phyloP scores from a whole-genome alignment of 768 basidiomycete species.

The Russula foetens region DNA sequence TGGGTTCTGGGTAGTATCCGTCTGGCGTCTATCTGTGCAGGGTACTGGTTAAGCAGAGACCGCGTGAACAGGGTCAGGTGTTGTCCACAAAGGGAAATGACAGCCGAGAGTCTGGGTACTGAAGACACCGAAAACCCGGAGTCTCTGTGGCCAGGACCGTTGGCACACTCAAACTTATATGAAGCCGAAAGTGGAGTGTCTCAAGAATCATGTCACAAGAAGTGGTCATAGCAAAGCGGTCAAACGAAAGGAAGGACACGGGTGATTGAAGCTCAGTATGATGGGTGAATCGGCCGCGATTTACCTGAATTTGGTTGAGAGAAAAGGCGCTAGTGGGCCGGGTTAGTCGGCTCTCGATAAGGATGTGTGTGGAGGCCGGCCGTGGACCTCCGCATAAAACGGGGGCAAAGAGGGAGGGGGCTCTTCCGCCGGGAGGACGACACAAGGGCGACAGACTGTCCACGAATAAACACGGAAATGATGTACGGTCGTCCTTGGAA shows the following conservation, averaged over 20 bases:
- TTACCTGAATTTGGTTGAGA: neutral
- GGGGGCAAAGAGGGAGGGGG: neutral
- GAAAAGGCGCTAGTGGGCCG: constrained; percentile 2
- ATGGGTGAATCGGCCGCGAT: neutral
- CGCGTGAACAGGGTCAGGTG: constrained; percentile 6
- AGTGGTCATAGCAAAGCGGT: neutral
- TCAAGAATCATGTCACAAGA: constrained; percentile 2
- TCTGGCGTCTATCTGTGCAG: neutral
- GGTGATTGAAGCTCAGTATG: neutral
- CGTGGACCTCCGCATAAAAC: neutral
- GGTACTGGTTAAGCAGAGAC: neutral
- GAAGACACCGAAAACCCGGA: constrained; percentile 2
- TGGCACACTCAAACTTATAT: neutral
- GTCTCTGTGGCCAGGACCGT: constrained; percentile 4
- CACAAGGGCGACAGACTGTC: neutral
- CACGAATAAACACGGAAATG: constrained; percentile 15
- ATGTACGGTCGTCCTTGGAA: constrained; percentile 1
- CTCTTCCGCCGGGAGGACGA: neutral
- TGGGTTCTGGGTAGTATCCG: neutral
- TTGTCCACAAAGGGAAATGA: neutral
- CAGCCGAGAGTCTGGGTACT: neutral
- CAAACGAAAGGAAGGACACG: constrained; percentile 2
- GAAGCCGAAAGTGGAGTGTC: neutral
- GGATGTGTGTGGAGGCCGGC: neutral
- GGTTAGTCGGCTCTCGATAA: neutral